Conservation (phyloP, 148 eudicot genomes). For the Vaccinium myrtillus region DNA sequence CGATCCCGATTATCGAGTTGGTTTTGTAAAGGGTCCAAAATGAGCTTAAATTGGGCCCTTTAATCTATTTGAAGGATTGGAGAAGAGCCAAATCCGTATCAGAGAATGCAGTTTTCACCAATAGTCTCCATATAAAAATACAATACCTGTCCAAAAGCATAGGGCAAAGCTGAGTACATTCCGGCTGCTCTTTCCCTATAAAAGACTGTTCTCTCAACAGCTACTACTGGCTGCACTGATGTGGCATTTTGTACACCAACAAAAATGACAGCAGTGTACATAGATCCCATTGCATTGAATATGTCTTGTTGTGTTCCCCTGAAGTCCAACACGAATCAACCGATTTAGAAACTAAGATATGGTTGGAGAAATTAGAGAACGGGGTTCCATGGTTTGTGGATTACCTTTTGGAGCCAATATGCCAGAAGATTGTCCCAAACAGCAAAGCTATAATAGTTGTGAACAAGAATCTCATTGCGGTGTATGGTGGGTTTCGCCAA, state of each 20-base stretch:
- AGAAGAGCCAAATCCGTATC: too few relatives aligned
- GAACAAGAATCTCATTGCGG: constrained; percentile 53
- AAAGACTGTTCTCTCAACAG: constrained; percentile 61
- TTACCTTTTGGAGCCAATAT: constrained; percentile 44
- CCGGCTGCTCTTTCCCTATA: constrained; percentile 72
- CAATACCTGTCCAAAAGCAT: constrained; percentile 62
- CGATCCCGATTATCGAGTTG: too few relatives aligned
- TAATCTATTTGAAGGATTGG: too few relatives aligned
- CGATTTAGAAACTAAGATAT: not conserved
- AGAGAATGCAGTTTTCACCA: not conserved
- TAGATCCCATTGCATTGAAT: constrained; percentile 66
- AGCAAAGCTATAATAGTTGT: constrained; percentile 41
- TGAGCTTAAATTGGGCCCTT: too few relatives aligned
- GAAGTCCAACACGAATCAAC: not conserved
- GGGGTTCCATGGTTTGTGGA: not conserved
- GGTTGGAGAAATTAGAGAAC: not conserved
- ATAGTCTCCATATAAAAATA: not conserved
- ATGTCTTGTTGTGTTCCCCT: constrained; percentile 40
- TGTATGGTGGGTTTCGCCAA: constrained; percentile 61
- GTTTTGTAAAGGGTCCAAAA: too few relatives aligned
- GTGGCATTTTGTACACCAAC: constrained; percentile 49
- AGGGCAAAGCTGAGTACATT: constrained; percentile 67
- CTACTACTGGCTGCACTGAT: constrained; percentile 62
- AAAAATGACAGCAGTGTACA: constrained; percentile 48
- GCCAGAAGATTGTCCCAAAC: constrained; percentile 61